Percentiles rank a stretch among this genome's conserved stretches.
These are phyloP conservation scores for Acorus gramineus DNA, from an alignment of 106 monocot genomes.

Conservation along the genomic window DNA sequence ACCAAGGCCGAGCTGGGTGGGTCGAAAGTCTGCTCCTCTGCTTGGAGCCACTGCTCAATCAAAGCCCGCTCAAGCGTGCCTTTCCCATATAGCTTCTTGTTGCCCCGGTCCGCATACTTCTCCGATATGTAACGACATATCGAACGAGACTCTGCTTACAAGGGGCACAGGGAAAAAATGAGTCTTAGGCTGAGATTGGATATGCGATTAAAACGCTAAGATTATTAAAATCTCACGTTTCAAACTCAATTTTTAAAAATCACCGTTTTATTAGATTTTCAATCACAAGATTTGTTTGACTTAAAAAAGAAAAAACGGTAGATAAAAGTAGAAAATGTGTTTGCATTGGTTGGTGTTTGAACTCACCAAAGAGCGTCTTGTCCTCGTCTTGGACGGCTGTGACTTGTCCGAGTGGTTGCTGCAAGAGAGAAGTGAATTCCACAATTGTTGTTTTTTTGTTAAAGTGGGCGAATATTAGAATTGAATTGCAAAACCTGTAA, in stretches of 20 bases:
- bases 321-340: neutral
- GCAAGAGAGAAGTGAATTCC: neutral
- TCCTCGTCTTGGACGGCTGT: slow-evolving; percentile 2
- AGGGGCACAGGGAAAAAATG: no score
- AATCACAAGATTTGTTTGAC: neutral
- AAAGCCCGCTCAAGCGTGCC: slow-evolving; percentile 4
- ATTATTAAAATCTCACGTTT: no score
- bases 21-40: slow-evolving; percentile 8
- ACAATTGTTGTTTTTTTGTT: neutral
- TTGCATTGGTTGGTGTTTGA: neutral
- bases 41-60: slow-evolving; percentile 9
- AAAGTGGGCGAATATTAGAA: no score
- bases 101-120: slow-evolving; percentile 8
- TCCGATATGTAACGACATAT: slow-evolving; percentile 9
- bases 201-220: no score
- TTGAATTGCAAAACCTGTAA: no score
- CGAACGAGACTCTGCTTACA: slow-evolving; percentile 4
- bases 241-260: no score
- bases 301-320: neutral
- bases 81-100: neutral
- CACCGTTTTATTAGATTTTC: neutral
- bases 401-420: slow-evolving; percentile 8
- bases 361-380: slow-evolving; percentile 2
- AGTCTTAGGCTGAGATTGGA: no score
- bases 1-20: slow-evolving; percentile 8